These are phyloP conservation scores for Solanum virginianum DNA, from an alignment of 257 asterid species.

Conservation along the genomic window DNA sequence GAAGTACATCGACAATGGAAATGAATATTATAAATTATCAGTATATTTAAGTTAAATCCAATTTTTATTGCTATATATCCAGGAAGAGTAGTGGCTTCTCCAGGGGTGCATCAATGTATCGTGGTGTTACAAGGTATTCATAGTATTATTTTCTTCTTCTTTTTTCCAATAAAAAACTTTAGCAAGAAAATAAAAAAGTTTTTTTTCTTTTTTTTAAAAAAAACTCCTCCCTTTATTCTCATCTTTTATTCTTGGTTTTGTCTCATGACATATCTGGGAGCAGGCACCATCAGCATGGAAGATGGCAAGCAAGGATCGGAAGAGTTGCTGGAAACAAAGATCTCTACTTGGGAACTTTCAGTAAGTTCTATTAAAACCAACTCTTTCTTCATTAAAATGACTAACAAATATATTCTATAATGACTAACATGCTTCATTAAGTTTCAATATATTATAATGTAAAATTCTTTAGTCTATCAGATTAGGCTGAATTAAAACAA, in stretches of 20 bases:
- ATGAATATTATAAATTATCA: background rate
- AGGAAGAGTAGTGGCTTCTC: slow-evolving; percentile 93
- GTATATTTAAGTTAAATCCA: background rate
- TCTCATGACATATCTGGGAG: slow-evolving; percentile 8
- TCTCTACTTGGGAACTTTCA: slow-evolving; percentile 84
- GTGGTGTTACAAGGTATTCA: slow-evolving; percentile 78
- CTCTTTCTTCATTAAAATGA: background rate
- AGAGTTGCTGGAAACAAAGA: slow-evolving; percentile 97
- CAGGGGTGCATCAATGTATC: slow-evolving; percentile 89
- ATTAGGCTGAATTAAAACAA: background rate
- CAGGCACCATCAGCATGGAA: slow-evolving; percentile 96
- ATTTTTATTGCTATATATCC: background rate
- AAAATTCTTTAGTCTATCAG: background rate
- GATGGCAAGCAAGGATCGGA: slow-evolving; percentile 95
- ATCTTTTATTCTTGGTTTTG: background rate
- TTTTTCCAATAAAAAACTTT: background rate
- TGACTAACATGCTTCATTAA: background rate
- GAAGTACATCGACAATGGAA: background rate
- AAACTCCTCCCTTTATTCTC: background rate
- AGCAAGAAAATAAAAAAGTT: background rate
- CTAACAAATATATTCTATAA: background rate
- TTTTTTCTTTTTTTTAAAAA: background rate
- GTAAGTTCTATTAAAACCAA: slow-evolving; percentile 18
- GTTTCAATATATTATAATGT: background rate
- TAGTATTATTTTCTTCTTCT: background rate